These are phyloP conservation scores for Arctium lappa DNA, from an alignment of 129 eudicot genomes.

Conservation along the genomic window DNA sequence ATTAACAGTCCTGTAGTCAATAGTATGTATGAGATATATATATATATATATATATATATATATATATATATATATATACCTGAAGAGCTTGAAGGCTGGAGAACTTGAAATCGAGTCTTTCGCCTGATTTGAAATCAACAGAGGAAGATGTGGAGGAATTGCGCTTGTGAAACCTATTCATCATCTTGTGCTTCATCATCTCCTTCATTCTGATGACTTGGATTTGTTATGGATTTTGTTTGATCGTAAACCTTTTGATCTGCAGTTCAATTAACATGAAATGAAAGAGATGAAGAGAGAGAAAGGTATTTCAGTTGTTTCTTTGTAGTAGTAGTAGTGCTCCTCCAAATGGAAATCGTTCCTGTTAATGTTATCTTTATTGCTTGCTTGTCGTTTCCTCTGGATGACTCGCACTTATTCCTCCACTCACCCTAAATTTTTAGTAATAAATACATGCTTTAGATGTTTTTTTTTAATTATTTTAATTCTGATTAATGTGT, in stretches of 20 bases:
- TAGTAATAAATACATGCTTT: not conserved
- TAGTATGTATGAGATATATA: not conserved
- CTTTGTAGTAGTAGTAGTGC: not conserved
- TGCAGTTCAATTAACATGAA: not conserved
- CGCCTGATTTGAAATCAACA: constrained; percentile 36
- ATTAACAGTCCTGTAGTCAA: not conserved
- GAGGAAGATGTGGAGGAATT: constrained; percentile 41
- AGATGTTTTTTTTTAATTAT: not conserved
- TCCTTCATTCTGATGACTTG: constrained; percentile 19
- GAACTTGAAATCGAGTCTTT: constrained; percentile 52
- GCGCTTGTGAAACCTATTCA: constrained; percentile 41
- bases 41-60: not conserved
- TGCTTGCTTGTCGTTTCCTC: constrained; percentile 15
- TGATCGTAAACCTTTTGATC: not conserved
- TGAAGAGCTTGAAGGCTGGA: constrained; percentile 69
- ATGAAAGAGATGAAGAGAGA: not conserved
- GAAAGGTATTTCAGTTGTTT: not conserved
- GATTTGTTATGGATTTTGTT: not conserved
- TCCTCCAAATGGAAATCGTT: constrained; percentile 21
- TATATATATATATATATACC: constrained; percentile 21
- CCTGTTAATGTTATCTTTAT: not conserved
- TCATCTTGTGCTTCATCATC: constrained; percentile 52
- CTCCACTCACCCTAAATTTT: not conserved
- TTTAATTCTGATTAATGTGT: not conserved
- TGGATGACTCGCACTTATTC: constrained; percentile 4